phyloP scores from a whole-genome alignment of 2,329 filamentous ascomycete species.

The Xylariales sp. region DNA sequence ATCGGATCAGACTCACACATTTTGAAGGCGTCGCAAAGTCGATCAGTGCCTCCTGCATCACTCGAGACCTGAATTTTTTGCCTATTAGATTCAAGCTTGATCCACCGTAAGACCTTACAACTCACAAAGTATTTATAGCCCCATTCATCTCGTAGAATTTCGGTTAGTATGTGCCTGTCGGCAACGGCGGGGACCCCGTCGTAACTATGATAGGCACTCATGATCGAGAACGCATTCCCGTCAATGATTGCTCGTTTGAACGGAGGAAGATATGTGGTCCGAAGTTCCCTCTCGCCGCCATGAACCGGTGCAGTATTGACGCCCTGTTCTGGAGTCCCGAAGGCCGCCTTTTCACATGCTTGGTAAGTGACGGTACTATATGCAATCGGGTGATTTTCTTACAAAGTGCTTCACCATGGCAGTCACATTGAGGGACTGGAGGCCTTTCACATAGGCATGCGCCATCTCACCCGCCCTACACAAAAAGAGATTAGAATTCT shows the following conservation, averaged over 20 bases:
- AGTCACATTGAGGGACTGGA: slow-evolving; percentile 74
- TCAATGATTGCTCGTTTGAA: slow-evolving; percentile 80
- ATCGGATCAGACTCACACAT: slow-evolving; percentile 70
- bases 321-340: slow-evolving; percentile 76
- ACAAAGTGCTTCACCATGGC: slow-evolving; percentile 82
- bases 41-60: slow-evolving; percentile 78
- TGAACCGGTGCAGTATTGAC: slow-evolving; percentile 73
- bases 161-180: slow-evolving; percentile 72
- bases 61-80: slow-evolving; percentile 57
- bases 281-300: slow-evolving; percentile 64
- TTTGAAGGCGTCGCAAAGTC: slow-evolving; percentile 72
- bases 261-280: slow-evolving; percentile 66
- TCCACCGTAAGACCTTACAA: background rate
- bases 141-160: slow-evolving; percentile 78
- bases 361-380: slow-evolving; percentile 22
- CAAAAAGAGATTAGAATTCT: slow-evolving; percentile 22
- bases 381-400: slow-evolving; percentile 38
- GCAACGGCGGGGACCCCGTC: slow-evolving; percentile 77
- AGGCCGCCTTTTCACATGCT: slow-evolving; percentile 61
- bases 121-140: slow-evolving; percentile 76
- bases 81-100: slow-evolving; percentile 37
- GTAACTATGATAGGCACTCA: slow-evolving; percentile 81
- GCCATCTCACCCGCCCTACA: slow-evolving; percentile 70
- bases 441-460: slow-evolving; percentile 66
- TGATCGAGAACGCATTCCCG: slow-evolving; percentile 73